Conservation (phyloP, 495 filamentous ascomycete species). For the Astrocystis sublimbata region DNA sequence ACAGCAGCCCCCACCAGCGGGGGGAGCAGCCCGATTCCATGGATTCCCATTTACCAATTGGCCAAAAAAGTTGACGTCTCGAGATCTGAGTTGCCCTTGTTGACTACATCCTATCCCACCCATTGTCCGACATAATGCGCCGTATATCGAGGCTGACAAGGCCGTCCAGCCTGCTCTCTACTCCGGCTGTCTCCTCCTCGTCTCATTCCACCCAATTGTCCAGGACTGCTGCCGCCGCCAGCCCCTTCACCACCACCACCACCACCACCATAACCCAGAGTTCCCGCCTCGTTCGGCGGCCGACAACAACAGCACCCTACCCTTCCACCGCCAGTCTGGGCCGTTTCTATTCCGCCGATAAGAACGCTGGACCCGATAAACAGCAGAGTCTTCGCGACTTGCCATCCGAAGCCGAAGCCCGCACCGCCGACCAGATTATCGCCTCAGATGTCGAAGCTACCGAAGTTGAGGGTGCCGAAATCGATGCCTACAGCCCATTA, state of each 20-base stretch:
- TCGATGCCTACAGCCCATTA: not conserved
- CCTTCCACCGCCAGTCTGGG: not conserved
- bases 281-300: not conserved
- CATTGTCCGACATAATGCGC: constrained; percentile 27
- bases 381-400: too few species aligned
- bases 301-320: not conserved
- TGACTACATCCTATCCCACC: not conserved
- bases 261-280: constrained; percentile 6
- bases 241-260: constrained; percentile 8
- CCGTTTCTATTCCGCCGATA: constrained; percentile 29
- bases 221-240: constrained; percentile 13
- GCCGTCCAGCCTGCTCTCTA: constrained; percentile 22
- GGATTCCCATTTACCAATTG: too few species aligned
- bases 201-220: constrained; percentile 6
- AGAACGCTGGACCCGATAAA: too few species aligned
- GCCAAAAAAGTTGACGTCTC: constrained; percentile 12
- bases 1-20: too few species aligned
- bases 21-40: too few species aligned
- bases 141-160: constrained; percentile 32
- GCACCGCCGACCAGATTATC: constrained; percentile 2
- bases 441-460: not conserved
- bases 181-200: too few species aligned
- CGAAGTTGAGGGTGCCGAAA: too few species aligned
- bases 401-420: too few species aligned
- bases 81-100: not conserved